phyloP scores from a whole-genome alignment of 768 basidiomycete genomes.

The Panellus pusillus region DNA sequence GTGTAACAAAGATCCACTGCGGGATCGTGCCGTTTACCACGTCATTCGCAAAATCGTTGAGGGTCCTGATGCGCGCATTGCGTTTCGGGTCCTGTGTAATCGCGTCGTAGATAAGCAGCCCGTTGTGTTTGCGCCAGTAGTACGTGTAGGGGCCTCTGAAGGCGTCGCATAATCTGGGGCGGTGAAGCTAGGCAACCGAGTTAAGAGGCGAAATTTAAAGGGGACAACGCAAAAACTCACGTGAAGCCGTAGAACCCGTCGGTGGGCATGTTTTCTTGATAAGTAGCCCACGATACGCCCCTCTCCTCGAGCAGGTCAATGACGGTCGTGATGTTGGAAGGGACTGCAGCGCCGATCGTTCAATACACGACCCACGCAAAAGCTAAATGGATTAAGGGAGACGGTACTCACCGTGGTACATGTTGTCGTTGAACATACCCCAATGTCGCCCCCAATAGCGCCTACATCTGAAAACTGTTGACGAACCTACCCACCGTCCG shows the following conservation, averaged over 20 bases:
- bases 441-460: conserved; percentile 53
- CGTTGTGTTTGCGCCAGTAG: conserved; percentile 60
- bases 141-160: conserved; percentile 40
- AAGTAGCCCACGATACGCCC: conserved; percentile 59
- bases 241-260: conserved; percentile 47
- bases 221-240: conserved; percentile 15
- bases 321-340: conserved; percentile 52
- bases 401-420: conserved; percentile 21
- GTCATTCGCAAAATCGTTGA: conserved; percentile 62
- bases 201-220: neutral
- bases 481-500: no score
- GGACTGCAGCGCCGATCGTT: conserved; percentile 22
- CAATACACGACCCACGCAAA: no score
- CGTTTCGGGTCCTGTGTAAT: conserved; percentile 44
- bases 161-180: conserved; percentile 39
- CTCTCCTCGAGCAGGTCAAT: conserved; percentile 61
- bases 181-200: conserved; percentile 26
- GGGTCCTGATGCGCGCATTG: conserved; percentile 50
- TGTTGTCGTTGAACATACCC: conserved; percentile 44
- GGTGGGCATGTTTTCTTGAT: conserved; percentile 58
- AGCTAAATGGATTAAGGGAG: no score
- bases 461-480: conserved; percentile 38
- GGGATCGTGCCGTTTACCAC: conserved; percentile 48
- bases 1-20: conserved; percentile 64
- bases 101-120: conserved; percentile 51